A percentile compares a stretch with the other conserved stretches of the same genome.
These are phyloP conservation scores for Iberis pinnata DNA, from an alignment of 345 rosid species.

Conservation along the genomic window DNA sequence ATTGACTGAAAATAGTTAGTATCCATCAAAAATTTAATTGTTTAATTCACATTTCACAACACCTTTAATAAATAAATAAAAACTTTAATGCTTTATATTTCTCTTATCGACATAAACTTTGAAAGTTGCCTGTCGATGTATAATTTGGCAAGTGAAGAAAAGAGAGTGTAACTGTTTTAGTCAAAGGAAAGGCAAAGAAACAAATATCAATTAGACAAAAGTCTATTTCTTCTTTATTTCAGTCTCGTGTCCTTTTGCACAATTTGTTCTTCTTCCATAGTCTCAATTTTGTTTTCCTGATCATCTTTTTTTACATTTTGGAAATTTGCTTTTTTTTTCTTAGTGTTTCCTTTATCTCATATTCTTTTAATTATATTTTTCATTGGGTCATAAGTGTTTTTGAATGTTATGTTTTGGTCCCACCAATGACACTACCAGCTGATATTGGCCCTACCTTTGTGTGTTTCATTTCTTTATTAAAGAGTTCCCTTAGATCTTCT, in stretches of 20 bases:
- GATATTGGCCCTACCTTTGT: constrained; percentile 23
- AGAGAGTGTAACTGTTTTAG: constrained; percentile 27
- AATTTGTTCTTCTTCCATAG: constrained; percentile 24
- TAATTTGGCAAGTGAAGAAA: not conserved
- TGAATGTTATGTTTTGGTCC: constrained; percentile 21
- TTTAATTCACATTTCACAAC: too few species aligned
- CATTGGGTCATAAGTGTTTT: constrained; percentile 9
- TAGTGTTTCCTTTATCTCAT: constrained; percentile 26
- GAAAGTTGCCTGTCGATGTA: constrained; percentile 1
- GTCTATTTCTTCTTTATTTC: constrained; percentile 22
- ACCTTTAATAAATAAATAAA: too few species aligned
- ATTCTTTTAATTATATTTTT: constrained; percentile 10
- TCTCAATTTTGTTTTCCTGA: not conserved
- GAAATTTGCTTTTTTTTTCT: constrained; percentile 28
- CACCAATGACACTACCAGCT: constrained; percentile 24
- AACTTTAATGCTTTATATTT: not conserved
- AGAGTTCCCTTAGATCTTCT: not conserved
- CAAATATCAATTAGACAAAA: constrained; percentile 22
- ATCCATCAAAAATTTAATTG: too few species aligned
- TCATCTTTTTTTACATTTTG: not conserved
- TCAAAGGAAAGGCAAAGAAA: constrained; percentile 28
- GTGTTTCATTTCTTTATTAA: constrained; percentile 9
- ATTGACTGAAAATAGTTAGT: too few species aligned
- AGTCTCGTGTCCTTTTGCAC: constrained; percentile 27
- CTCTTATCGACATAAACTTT: constrained; percentile 4